Base-by-base conservation (phyloP, 345 rosid species). In the Clarkia xantiana region DNA sequence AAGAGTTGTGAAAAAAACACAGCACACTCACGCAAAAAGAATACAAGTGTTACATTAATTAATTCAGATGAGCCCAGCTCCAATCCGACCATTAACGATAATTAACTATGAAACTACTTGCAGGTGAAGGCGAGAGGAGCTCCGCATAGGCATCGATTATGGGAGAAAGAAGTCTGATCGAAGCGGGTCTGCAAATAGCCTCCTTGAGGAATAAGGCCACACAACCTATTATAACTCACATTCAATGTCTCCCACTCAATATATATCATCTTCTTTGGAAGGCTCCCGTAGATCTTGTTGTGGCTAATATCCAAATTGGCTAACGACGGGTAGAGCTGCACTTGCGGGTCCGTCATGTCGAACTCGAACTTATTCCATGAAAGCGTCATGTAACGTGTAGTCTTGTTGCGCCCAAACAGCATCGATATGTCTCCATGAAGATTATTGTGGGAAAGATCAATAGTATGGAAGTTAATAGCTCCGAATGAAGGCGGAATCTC, bases 91-190 rank as follows among this genome's bases (percentile, higher is more conserved):
- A n/a, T n/a, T n/a, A n/a, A n/a, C n/a, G n/a, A n/a, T n/a, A n/a
- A n/a, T n/a, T n/a, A n/a, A n/a, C n/a, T n/a, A n/a, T n/a, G n/a
- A n/a, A n/a, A n/a, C n/a, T n/a, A n/a, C n/a, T 46, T 41, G 53
- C 54, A 53, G 65, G 52, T 23, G 15, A 22, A 52, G 41, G 18
- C 23, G 51, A 60, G 64, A 13, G 64, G 64, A 61, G 58, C 41
- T 17, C 64, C 58, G 43, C 64, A 61, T 53, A 61, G 19, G 41
- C 65, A 61, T 54, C 17, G 47, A 54, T 61, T 61, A 42, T 61
- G 65, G 20, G 48, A 61, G 41, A 40, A 61, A 10, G 42, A 6
- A 10, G 51, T 20, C 16, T 44, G 12, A 25, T 61, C 65, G 45
- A 61, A 47, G 0, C 39, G 16, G 82, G 60, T 29, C 45, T 51